Evolutionary conservation across 2,329 filamentous ascomycete species (phyloP), one percentile per base, ranked within the genome.

Genomic region (Tolypocladium ovalisporum): DNA sequence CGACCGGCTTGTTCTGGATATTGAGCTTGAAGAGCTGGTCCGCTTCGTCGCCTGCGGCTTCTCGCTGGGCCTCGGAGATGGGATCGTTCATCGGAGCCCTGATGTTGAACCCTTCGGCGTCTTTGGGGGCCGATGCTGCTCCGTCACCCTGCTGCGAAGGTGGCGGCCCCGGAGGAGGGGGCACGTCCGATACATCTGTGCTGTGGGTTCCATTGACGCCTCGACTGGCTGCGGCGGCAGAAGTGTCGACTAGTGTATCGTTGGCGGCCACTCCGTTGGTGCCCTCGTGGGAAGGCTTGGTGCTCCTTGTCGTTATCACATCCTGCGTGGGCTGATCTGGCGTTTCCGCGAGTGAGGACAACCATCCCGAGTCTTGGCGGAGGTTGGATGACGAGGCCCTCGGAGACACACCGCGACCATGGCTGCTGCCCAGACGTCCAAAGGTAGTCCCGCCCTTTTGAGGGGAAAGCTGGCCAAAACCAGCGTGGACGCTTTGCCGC

Each of bases 11-110:
- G 62, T 88, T 88, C 61, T 86, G 81, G 55, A 95, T 95, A 67
- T 84, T 90, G 55, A 95, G 79, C 70, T 89, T 93, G 75, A 91
- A 91, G 10, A 85, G 76, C 52, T 85, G 81, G n/a, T 86, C 83
- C 6, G 72, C 73, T 49, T 85, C 83, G 54, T 86, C 83, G 15
- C 73, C 76, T 54, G 71, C 71, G 10, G 72, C 73, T 56, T 91
- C 88, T 49, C 79, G 79, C 69, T 91, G 81, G 9, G 88, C 89
- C 67, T 87, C 83, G 0, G 88, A 87, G 58, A 93, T 87, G 3
- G 84, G 78, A 68, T 86, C 77, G 63, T 85, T 78, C 64, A 78
- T 76, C 1, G 82, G 75, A 0, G 83, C 78, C 0, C 87, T 88
- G n/a, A 93, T 81, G 4, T 81, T 87, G 67, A 86, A 94, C 8